phyloP scores from a whole-genome alignment of 768 basidiomycete genomes.

The Calocybe indica region DNA sequence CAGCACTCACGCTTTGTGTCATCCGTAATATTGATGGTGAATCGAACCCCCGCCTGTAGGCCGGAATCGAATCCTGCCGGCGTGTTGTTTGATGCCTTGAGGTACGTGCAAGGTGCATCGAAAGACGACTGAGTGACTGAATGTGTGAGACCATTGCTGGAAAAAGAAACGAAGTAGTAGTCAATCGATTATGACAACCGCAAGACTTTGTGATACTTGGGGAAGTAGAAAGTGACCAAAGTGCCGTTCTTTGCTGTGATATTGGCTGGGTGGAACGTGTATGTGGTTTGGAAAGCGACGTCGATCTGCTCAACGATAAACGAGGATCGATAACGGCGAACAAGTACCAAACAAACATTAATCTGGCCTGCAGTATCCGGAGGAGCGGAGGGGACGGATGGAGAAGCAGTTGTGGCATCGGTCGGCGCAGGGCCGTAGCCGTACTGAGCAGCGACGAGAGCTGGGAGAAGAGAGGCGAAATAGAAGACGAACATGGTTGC shows the following conservation, averaged over 20 bases:
- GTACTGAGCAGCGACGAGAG: slow-evolving; percentile 34
- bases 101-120: slow-evolving; percentile 42
- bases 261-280: slow-evolving; percentile 39
- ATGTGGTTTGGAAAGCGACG: slow-evolving; percentile 31
- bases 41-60: slow-evolving; percentile 28
- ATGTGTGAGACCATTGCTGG: slow-evolving; percentile 34
- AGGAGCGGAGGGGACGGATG: slow-evolving; percentile 34
- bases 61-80: slow-evolving; percentile 52
- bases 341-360: slow-evolving; percentile 22
- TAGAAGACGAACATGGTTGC: slow-evolving; percentile 15
- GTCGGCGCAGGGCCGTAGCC: slow-evolving; percentile 16
- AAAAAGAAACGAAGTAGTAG: slow-evolving; percentile 12
- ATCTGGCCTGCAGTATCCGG: slow-evolving; percentile 24
- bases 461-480: slow-evolving; percentile 18
- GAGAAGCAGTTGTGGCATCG: slow-evolving; percentile 17
- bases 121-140: slow-evolving; percentile 56
- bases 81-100: slow-evolving; percentile 29
- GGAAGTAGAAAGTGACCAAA: slow-evolving; percentile 49
- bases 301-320: slow-evolving; percentile 26
- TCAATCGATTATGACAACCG: neutral
- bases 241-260: slow-evolving; percentile 44
- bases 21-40: slow-evolving; percentile 43
- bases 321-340: no score
- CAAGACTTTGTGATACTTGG: slow-evolving; percentile 24
- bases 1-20: slow-evolving; percentile 35